Evolutionary conservation across 176 grass and related monocot species (phyloP), one percentile per base, ranked within the genome.

Genomic region (Oryza brachyantha): DNA sequence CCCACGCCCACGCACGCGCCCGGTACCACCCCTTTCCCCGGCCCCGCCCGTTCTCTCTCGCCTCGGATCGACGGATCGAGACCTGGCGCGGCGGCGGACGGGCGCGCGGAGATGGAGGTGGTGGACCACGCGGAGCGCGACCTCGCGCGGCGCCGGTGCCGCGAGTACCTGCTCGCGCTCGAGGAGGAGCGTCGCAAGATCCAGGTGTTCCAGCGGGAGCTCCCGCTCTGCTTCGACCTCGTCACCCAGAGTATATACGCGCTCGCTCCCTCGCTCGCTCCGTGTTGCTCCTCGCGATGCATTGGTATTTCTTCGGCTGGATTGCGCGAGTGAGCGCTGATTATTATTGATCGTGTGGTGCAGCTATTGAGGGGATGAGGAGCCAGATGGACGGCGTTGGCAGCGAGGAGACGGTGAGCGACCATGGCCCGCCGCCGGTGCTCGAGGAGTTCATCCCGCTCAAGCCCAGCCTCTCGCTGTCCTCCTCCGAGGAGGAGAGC

Each of bases 391-490:
- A 75, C 65, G 38, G 48, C 55, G 85, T 77, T 72, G 83, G 29
- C 46, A 79, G 76, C 61, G 89, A 87, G 57, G 86, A 89, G 66
- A 86, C 77, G 67, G 73, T 72, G 19, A 88, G 78, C 72, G 76
- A 90, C 46, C 64, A 88, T 21, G 80, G 69, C 7, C 91, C 94
- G 8, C 85, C 94, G 43, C 91, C 94, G 10, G 87, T 97, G 54
- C 76, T 97, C 41, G 94, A 97, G 82, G 94, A 97, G 91, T 94
- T 97, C 67, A 97, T 97, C 60, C 89, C 91, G 27, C 83, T 97
- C 57, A 97, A 97, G 64, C 94, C 94, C 46, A 90, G 80, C 81
- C 80, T 84, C 7, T 86, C 87, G 14, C 10, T 80, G 5, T 88
- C 79, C 39, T 91, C 86, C 27, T 79, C 79, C 45, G 88, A 79